Base-by-base conservation (phyloP, 768 basidiomycete species). In the Fomitopsis pulvina region DNA sequence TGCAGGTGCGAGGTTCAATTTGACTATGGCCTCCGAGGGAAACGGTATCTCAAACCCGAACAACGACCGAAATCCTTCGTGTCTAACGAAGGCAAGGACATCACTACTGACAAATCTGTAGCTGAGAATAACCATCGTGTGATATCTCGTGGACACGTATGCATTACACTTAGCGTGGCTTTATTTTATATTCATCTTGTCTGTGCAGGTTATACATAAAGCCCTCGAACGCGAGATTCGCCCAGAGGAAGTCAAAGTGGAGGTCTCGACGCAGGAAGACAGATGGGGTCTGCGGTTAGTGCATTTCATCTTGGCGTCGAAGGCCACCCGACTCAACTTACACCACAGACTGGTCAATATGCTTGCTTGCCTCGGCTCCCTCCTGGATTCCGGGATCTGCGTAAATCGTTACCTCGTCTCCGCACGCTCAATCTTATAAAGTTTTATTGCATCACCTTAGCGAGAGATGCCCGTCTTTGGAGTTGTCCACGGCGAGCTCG, bases 391-490 rank as follows among this genome's bases (percentile, higher is more conserved):
- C 20, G 79, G 80, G 1, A 68, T 71, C 49, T 80, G 78, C 50
- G 86, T 86, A 60, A 59, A 64, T n/a, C n/a, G n/a, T 46, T 18
- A n/a, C 2, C n/a, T 22, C 34, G 47, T 18, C 45, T n/a, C 16
- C 2, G 24, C 25, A 7, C n/a, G 12, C 26, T 41, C 12, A 16
- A 16, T 46, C 8, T 47, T 27, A 2, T 22, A 11, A 28, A 18
- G 12, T 21, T 30, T 0, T 52, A 52, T 18, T 20, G 41, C 43
- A 47, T 27, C 8, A 20, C 32, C 52, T 44, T 50, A 91, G 85
- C 80, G 92, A 7, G 92, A 95, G 66, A 73, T 93, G 46, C 89
- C 88, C 3, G 83, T 94, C 2, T 88, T 92, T 54, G 87, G 87
- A 0, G 72, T 89, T 48, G 63, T 91, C 3, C 74, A 85, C 22